phyloP scores from a whole-genome alignment of 2,329 filamentous ascomycete genomes.

The Trichothecium roseum region DNA sequence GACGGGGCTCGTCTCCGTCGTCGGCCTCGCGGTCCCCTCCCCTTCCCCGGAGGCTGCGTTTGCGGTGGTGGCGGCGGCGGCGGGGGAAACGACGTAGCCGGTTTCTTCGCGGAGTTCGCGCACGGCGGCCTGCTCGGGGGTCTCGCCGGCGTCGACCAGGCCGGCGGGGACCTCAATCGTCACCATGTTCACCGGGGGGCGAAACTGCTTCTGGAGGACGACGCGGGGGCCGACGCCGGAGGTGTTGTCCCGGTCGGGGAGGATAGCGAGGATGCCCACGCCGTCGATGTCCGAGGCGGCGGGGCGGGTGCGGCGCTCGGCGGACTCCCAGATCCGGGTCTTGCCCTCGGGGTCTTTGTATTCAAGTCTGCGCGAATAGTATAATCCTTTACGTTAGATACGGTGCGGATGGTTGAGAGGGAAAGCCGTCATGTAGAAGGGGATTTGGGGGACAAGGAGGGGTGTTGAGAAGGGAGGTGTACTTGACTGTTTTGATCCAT shows the following conservation, averaged over 20 bases:
- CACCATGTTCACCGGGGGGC: constrained; percentile 48
- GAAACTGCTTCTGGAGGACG: constrained; percentile 57
- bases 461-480: constrained; percentile 6
- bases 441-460: too few relatives aligned
- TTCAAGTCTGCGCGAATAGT: constrained; percentile 45
- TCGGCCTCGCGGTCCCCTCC: too few relatives aligned
- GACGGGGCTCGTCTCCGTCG: constrained; percentile 49
- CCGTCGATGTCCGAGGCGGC: constrained; percentile 54
- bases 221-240: constrained; percentile 29
- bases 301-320: constrained; percentile 59
- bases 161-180: constrained; percentile 57
- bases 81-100: constrained; percentile 46
- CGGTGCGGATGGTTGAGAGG: too few relatives aligned
- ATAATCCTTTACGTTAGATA: too few relatives aligned
- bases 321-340: constrained; percentile 59
- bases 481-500: constrained; percentile 53
- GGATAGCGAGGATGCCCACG: constrained; percentile 62
- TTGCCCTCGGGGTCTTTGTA: constrained; percentile 54
- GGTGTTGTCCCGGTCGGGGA: constrained; percentile 42
- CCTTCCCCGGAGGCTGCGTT: too few relatives aligned
- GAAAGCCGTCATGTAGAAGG: too few relatives aligned
- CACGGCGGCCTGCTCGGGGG: constrained; percentile 48
- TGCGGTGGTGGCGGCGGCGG: too few relatives aligned
- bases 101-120: constrained; percentile 58
- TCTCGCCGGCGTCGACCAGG: constrained; percentile 51